Evolutionary conservation across 2,329 filamentous ascomycete genomes (phyloP).

Genomic region (Fusarium sp.): DNA sequence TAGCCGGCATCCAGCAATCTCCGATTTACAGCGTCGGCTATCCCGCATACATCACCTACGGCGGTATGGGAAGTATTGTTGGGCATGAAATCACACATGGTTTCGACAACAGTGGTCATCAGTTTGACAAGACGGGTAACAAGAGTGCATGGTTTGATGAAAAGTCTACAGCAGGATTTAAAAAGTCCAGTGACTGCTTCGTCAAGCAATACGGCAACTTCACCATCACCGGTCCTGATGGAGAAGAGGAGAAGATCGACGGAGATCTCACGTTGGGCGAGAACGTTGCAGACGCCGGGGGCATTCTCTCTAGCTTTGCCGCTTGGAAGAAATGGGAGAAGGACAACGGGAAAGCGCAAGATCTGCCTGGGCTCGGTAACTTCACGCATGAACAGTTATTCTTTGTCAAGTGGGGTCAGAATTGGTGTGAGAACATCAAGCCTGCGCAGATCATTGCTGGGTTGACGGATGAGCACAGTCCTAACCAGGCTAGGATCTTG

Average conservation of each 20-base stretch:
- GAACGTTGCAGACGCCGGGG: constrained; percentile 77
- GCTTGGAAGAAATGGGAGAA: constrained; percentile 72
- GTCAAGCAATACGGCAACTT: constrained; percentile 73
- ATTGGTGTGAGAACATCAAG: constrained; percentile 74
- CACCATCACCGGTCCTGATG: constrained; percentile 65
- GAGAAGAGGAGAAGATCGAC: constrained; percentile 67
- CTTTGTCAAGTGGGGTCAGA: constrained; percentile 72
- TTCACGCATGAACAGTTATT: constrained; percentile 77
- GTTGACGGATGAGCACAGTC: constrained; percentile 73
- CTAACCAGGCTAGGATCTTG: constrained; percentile 69
- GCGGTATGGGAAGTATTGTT: constrained; percentile 72
- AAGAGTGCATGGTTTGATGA: constrained; percentile 75
- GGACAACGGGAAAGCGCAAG: constrained; percentile 57
- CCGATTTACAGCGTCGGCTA: constrained; percentile 71
- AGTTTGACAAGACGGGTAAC: constrained; percentile 73
- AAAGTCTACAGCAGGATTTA: constrained; percentile 66
- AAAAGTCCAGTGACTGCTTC: constrained; percentile 69
- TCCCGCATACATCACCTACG: constrained; percentile 73
- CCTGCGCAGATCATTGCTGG: constrained; percentile 66
- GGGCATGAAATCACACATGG: constrained; percentile 77
- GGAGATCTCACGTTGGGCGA: constrained; percentile 72
- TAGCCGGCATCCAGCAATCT: constrained; percentile 71
- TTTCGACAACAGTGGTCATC: constrained; percentile 73
- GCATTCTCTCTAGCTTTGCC: constrained; percentile 69
- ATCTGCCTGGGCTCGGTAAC: constrained; percentile 68